Evolutionary conservation across 108 stramenopile species (phyloP).

Genomic region (Conticribra weissflogii): DNA sequence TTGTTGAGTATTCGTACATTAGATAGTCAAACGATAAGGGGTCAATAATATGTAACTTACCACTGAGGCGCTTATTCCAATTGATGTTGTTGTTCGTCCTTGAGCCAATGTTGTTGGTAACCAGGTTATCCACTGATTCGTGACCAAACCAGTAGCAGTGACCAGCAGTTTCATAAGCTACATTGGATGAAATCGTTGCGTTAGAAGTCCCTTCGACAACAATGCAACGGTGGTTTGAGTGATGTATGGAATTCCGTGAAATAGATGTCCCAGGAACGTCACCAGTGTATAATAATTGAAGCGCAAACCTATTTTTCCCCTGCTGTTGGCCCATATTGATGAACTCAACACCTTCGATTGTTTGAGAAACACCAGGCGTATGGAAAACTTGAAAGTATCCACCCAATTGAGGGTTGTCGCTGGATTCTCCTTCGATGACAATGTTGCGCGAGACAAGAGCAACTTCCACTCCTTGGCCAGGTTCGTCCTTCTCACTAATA

Average conservation of each 20-base stretch:
- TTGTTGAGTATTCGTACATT: too few species aligned
- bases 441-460: conserved; percentile 66
- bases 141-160: conserved; percentile 42
- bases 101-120: conserved; percentile 32
- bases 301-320: conserved; percentile 53
- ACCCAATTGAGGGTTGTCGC: conserved; percentile 38
- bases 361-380: conserved; percentile 56
- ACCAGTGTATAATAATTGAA: conserved; percentile 60
- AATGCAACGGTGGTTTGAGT: conserved; percentile 63
- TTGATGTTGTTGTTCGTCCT: conserved; percentile 30
- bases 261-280: conserved; percentile 52
- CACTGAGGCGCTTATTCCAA: conserved; percentile 28
- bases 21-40: too few species aligned
- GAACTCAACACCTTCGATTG: conserved; percentile 64
- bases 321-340: conserved; percentile 54
- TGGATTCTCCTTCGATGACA: conserved; percentile 50
- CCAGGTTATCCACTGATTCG: conserved; percentile 21
- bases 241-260: conserved; percentile 59
- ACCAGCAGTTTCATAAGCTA: conserved; percentile 56
- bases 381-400: conserved; percentile 64
- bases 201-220: conserved; percentile 64
- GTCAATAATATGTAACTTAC: conserved; percentile 9
- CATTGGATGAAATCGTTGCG: conserved; percentile 55
- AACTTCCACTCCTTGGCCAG: conserved; percentile 64
- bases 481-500: conserved; percentile 41